Percentiles rank a stretch among this genome's conserved stretches.
Conservation (phyloP, 208 protist species). For the Leishmania tarentolae region DNA sequence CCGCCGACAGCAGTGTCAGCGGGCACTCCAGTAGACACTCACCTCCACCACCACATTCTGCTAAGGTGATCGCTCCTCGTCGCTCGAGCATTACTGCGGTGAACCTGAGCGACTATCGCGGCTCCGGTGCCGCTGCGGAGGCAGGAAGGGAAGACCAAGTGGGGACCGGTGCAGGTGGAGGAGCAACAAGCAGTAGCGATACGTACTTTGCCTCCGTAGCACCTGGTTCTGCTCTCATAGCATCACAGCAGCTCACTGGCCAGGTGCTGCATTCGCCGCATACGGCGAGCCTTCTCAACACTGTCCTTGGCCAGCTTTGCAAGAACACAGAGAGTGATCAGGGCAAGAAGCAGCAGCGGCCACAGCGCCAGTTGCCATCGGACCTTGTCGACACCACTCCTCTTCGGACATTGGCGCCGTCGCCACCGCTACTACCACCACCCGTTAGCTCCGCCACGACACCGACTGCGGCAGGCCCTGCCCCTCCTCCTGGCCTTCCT, state of each 20-base stretch:
- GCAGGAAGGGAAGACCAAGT: not conserved
- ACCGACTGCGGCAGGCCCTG: not conserved
- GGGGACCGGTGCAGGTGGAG: not conserved
- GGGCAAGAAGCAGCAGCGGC: not conserved
- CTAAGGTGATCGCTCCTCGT: constrained; percentile 24
- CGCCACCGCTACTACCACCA: constrained; percentile 10
- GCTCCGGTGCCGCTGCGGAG: not conserved
- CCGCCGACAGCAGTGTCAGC: not conserved
- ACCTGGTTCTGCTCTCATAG: constrained; percentile 2
- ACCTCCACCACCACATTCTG: constrained; percentile 10
- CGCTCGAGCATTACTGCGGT: constrained; percentile 28
- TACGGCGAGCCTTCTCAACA: constrained; percentile 29
- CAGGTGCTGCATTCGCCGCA: constrained; percentile 17
- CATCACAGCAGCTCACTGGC: constrained; percentile 4
- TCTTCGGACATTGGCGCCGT: not conserved
- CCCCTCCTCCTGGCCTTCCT: constrained; percentile 6
- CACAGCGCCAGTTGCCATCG: not conserved
- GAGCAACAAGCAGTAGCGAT: not conserved
- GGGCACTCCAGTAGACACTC: not conserved
- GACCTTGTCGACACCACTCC: not conserved
- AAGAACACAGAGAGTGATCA: not conserved
- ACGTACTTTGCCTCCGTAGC: constrained; percentile 12
- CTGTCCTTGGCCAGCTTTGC: constrained; percentile 6
- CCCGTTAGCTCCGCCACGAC: not conserved
- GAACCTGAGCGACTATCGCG: constrained; percentile 11